Percentiles rank a stretch among this genome's conserved stretches.
Evolutionary conservation across 352 stramenopile species (phyloP).

Genomic region (Phytophthora megakarya): DNA sequence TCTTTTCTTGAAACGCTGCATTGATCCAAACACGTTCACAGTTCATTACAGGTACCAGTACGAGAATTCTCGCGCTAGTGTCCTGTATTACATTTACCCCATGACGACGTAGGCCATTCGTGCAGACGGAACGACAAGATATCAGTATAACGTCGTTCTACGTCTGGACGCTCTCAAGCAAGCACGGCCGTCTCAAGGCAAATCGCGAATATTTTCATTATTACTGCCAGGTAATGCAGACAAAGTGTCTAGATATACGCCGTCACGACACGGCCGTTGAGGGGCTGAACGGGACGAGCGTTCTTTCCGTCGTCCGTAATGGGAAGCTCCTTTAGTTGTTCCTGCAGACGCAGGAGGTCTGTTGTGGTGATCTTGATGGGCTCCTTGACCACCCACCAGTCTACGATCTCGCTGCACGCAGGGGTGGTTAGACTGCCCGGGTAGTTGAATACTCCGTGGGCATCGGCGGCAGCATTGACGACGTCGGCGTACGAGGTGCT

Average conservation of each 20-base stretch:
- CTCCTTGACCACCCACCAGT: constrained; percentile 41
- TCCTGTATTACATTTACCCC: too few relatives aligned
- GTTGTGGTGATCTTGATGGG: constrained; percentile 27
- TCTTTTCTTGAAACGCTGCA: too few relatives aligned
- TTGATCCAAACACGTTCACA: too few relatives aligned
- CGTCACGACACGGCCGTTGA: constrained; percentile 34
- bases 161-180: constrained; percentile 19
- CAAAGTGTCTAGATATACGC: constrained; percentile 23
- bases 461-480: constrained; percentile 44
- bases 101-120: too few relatives aligned
- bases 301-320: constrained; percentile 39
- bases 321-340: constrained; percentile 26
- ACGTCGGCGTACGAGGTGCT: constrained; percentile 48
- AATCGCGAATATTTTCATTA: constrained; percentile 12
- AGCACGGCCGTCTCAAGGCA: constrained; percentile 17
- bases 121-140: background rate
- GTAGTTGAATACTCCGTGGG: constrained; percentile 52
- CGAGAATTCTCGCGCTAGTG: too few relatives aligned
- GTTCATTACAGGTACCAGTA: too few relatives aligned
- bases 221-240: background rate
- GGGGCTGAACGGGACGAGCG: constrained; percentile 30
- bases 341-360: constrained; percentile 35
- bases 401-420: constrained; percentile 38
- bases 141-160: background rate
- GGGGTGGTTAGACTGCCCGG: constrained; percentile 42